phyloP scores from a whole-genome alignment of 768 basidiomycete species.

The Grammothele lineata region DNA sequence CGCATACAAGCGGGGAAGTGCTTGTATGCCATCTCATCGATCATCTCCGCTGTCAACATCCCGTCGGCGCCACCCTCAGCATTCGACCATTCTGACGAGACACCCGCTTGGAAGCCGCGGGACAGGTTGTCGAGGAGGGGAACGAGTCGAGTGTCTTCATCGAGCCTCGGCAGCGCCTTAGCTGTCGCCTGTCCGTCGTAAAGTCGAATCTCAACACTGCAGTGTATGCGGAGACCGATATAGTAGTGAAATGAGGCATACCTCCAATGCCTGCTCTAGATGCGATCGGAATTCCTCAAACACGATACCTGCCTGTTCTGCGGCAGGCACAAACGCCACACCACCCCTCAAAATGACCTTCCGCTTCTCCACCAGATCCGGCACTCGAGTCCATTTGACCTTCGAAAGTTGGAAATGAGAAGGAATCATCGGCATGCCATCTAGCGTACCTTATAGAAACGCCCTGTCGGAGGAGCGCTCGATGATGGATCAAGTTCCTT shows the following conservation, averaged over 20 bases:
- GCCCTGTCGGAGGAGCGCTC: conserved; percentile 34
- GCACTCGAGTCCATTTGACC: conserved; percentile 97
- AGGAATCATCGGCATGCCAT: neutral
- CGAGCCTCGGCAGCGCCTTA: conserved; percentile 81
- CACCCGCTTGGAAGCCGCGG: conserved; percentile 88
- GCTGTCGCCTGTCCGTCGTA: conserved; percentile 61
- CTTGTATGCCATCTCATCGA: conserved; percentile 78
- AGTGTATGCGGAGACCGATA: neutral
- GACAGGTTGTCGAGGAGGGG: conserved; percentile 91
- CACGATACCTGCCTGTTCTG: conserved; percentile 79
- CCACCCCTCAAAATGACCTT: conserved; percentile 74
- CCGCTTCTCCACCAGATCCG: conserved; percentile 83
- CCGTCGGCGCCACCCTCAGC: conserved; percentile 50
- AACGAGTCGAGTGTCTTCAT: conserved; percentile 88
- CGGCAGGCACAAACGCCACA: conserved; percentile 82
- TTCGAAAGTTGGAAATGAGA: conserved; percentile 25
- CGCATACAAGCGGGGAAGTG: conserved; percentile 98
- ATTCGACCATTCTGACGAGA: conserved; percentile 77
- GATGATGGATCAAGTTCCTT: conserved; percentile 3
- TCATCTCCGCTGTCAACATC: conserved; percentile 88
- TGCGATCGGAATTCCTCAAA: conserved; percentile 79
- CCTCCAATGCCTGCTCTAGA: conserved; percentile 74
- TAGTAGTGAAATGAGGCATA: too few relatives aligned
- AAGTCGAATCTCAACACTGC: neutral
- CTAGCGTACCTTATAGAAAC: conserved; percentile 68